phyloP scores from a whole-genome alignment of 2,329 filamentous ascomycete genomes.

The Torrubiellomyces zombiae region DNA sequence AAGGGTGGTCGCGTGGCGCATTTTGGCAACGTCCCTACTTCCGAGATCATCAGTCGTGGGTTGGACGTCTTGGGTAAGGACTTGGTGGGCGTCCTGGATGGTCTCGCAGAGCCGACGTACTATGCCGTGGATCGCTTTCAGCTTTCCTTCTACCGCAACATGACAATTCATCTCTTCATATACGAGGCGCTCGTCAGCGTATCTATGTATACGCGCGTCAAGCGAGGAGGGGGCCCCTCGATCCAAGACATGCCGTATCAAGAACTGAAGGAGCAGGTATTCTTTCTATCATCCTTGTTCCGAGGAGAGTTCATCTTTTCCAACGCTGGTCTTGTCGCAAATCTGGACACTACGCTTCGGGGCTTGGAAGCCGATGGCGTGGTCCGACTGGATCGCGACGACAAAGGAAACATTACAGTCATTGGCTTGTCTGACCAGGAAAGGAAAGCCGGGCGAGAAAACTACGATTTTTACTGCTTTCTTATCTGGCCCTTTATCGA shows the following conservation, averaged over 20 bases:
- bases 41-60: slow-evolving; percentile 72
- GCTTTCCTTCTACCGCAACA: slow-evolving; percentile 94
- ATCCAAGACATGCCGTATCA: slow-evolving; percentile 64
- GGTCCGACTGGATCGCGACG: slow-evolving; percentile 46
- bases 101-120: slow-evolving; percentile 77
- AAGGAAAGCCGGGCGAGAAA: slow-evolving; percentile 66
- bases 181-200: slow-evolving; percentile 80
- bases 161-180: slow-evolving; percentile 98
- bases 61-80: slow-evolving; percentile 83
- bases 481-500: slow-evolving; percentile 98
- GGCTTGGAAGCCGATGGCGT: slow-evolving; percentile 67
- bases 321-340: slow-evolving; percentile 63
- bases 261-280: slow-evolving; percentile 61
- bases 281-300: slow-evolving; percentile 86
- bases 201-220: slow-evolving; percentile 80
- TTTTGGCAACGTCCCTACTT: slow-evolving; percentile 66
- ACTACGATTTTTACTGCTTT: slow-evolving; percentile 98
- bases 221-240: slow-evolving; percentile 71
- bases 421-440: slow-evolving; percentile 66
- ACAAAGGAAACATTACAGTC: slow-evolving; percentile 38
- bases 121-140: slow-evolving; percentile 94
- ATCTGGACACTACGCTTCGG: slow-evolving; percentile 63
- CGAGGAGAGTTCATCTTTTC: slow-evolving; percentile 95
- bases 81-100: slow-evolving; percentile 64
- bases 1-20: slow-evolving; percentile 90